Base-by-base conservation (phyloP, 169 alveolate genomes). In the Plasmodium blacklocki region DNA sequence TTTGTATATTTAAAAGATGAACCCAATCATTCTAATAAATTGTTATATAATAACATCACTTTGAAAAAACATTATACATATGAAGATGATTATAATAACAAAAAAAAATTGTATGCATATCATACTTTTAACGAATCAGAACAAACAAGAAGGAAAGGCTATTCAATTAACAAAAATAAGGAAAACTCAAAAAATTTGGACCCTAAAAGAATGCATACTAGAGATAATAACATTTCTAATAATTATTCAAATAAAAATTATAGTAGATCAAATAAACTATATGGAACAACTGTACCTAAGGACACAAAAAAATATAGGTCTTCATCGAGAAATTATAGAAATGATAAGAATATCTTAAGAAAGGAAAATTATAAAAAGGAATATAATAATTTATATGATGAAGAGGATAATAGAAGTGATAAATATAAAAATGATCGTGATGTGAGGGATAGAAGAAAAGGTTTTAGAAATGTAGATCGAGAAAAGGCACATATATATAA, bases 61-160 rank as follows among this genome's bases (percentile, higher is more conserved):
- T 32, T 43, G 32, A 59, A 39, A 32, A 74, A 66, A 64, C 39
- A 59, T 49, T 21, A 74, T 64, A 1, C 45, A 15, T 59, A 74
- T 74, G 88, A 74, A 18, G 88, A 74, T 1, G 59, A 74, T 74
- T 59, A 63, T 68, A 29, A 76, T 70, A 76, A 64, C 14, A 76
- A 54, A 45, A 29, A 29, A 4, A 19, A 15, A 14, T 54, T 54
- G 19, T n/a, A 74, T 52, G 54, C 74, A 11, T 47, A 74, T 63
- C 47, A 21, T 19, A 62, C 32, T 15, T 39, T 21, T 14, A 23
- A 54, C n/a, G 63, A 45, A 7, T 12, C 64, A 23, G 64, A 14
- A 15, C 19, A 54, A n/a, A n/a, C 19, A 9, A 54, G 19, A 54
- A 54, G 19, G 8, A 15, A 15, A n/a, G 62, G 19, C 6, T 54